A percentile compares a stretch with the other conserved stretches of the same genome.
These are phyloP conservation scores for Pisolithus thermaeus DNA, from an alignment of 1,284 basidiomycete species.

Conservation along the genomic window DNA sequence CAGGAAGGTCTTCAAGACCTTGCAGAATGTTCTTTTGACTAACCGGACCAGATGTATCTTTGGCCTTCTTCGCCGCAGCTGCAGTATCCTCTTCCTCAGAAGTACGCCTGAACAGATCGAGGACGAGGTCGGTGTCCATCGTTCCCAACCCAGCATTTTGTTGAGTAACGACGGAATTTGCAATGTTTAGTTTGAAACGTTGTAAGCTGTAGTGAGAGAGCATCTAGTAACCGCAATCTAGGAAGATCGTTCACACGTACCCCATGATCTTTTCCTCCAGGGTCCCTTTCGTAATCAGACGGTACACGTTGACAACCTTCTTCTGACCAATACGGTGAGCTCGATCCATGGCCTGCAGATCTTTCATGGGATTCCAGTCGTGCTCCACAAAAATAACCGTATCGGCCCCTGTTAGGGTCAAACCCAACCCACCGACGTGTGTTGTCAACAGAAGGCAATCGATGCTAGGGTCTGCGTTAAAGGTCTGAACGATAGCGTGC, in stretches of 20 bases:
- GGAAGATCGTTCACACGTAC: conserved; percentile 39
- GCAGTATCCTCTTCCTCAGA: conserved; percentile 66
- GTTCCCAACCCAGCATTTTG: conserved; percentile 91
- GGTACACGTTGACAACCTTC: conserved; percentile 98
- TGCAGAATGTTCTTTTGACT: conserved; percentile 78
- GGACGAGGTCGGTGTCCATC: conserved; percentile 96
- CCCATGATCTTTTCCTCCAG: conserved; percentile 99
- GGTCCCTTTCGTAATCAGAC: conserved; percentile 94
- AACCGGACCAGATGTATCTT: conserved; percentile 45
- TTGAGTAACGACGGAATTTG: conserved; percentile 94
- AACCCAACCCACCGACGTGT: conserved; percentile 91
- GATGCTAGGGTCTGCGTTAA: conserved; percentile 97
- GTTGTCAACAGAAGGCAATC: conserved; percentile 96
- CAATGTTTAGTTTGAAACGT: conserved; percentile 98
- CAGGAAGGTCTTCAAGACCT: conserved; percentile 83
- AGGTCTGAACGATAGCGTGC: conserved; percentile 95
- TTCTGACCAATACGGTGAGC: conserved; percentile 98
- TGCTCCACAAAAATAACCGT: conserved; percentile 99
- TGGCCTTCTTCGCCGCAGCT: conserved; percentile 47
- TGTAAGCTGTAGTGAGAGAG: conserved; percentile 63
- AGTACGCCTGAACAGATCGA: conserved; percentile 89
- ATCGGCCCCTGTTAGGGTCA: conserved; percentile 97
- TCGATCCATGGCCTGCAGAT: conserved; percentile 98
- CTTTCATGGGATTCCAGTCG: conserved; percentile 99
- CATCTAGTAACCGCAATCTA: conserved; percentile 11